Percentiles rank a stretch among this genome's conserved stretches.
These are phyloP conservation scores for Santalum album DNA, from an alignment of 164 flowering plant species.

Conservation along the genomic window DNA sequence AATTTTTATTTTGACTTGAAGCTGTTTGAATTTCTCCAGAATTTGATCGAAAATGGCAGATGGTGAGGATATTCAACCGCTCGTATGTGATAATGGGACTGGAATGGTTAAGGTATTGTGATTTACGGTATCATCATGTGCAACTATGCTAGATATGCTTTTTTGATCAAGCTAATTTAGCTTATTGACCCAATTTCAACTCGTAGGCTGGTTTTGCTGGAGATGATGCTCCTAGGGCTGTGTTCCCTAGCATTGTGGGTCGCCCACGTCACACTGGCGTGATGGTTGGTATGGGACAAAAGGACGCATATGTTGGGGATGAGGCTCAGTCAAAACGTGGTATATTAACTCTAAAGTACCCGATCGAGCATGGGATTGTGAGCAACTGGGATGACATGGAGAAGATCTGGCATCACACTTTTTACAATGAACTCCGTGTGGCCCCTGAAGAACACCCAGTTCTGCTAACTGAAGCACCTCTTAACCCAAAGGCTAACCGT, in stretches of 20 bases:
- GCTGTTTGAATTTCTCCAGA: conserved; percentile 3
- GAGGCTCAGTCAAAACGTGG: conserved; percentile 71
- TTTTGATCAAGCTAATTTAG: not conserved
- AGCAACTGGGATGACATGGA: conserved; percentile 88
- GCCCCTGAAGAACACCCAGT: conserved; percentile 82
- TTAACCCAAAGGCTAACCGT: conserved; percentile 73
- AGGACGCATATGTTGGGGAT: conserved; percentile 67
- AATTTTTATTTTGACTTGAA: conserved; percentile 1
- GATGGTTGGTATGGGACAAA: conserved; percentile 71
- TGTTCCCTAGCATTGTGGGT: conserved; percentile 67
- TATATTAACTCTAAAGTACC: conserved; percentile 60
- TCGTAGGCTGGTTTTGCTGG: conserved; percentile 74
- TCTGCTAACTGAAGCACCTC: conserved; percentile 69
- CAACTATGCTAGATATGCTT: no score
- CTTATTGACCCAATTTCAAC: not conserved
- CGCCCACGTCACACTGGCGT: conserved; percentile 66
- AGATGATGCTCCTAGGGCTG: conserved; percentile 79
- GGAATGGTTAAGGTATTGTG: conserved; percentile 53
- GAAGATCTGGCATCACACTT: conserved; percentile 73
- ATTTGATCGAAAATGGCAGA: conserved; percentile 43
- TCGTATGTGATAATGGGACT: conserved; percentile 60
- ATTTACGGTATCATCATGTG: no score
- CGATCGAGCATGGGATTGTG: conserved; percentile 81
- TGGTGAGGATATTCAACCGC: conserved; percentile 52
- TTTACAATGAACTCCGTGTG: conserved; percentile 60